Conservation (phyloP, 805 yeast species). For the Candida pseudofarinosa region DNA sequence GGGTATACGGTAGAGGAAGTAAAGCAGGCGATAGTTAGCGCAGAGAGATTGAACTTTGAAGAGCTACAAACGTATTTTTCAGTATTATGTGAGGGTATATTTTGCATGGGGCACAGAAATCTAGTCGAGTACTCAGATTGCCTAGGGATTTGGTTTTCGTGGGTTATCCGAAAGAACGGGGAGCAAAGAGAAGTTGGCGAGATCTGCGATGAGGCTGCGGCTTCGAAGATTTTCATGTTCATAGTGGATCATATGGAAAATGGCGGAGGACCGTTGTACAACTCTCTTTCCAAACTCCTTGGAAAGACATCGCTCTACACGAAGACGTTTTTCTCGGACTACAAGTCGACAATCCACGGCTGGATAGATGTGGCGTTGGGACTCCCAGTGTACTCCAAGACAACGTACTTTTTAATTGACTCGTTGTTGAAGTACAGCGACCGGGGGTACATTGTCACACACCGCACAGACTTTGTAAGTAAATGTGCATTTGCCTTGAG, state of each 20-base stretch:
- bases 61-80: not conserved
- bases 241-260: slow-evolving; percentile 69
- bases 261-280: slow-evolving; percentile 65
- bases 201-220: slow-evolving; percentile 14
- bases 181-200: slow-evolving; percentile 3
- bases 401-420: slow-evolving; percentile 59
- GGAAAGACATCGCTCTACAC: not conserved
- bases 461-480: slow-evolving; percentile 44
- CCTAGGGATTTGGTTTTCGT: not conserved
- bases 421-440: slow-evolving; percentile 47
- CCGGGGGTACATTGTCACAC: slow-evolving; percentile 32
- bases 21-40: not conserved
- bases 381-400: slow-evolving; percentile 37
- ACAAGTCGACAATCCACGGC: not conserved
- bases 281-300: slow-evolving; percentile 56
- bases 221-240: slow-evolving; percentile 43
- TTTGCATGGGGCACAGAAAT: not conserved
- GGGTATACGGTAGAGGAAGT: not conserved
- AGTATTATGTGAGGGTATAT: not conserved
- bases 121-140: not conserved
- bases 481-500: slow-evolving; percentile 48
- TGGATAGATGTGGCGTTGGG: slow-evolving; percentile 6
- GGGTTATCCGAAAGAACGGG: slow-evolving; percentile 1
- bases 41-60: not conserved
- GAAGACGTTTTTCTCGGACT: not conserved